A percentile compares a stretch with the other conserved stretches of the same genome.
Evolutionary conservation across 2,329 filamentous ascomycete species (phyloP).

Genomic region (Aspergillus costaricaensis): DNA sequence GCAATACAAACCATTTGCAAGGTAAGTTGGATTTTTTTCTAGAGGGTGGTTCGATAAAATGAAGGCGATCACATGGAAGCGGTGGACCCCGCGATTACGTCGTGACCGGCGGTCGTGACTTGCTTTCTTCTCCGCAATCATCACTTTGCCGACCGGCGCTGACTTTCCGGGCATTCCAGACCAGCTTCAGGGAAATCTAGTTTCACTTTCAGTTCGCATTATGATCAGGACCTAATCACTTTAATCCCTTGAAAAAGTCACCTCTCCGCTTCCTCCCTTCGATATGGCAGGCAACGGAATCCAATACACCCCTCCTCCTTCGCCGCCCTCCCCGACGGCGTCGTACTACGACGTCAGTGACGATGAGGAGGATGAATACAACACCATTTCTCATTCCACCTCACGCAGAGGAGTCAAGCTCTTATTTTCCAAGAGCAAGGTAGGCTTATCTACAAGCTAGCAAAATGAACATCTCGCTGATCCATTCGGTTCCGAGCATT

Average conservation of each 20-base stretch:
- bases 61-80: constrained; percentile 16
- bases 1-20: neutral
- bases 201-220: neutral
- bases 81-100: constrained; percentile 19
- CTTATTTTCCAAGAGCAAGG: constrained; percentile 95
- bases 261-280: constrained; percentile 5
- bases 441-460: constrained; percentile 40
- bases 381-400: constrained; percentile 81
- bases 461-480: constrained; percentile 2
- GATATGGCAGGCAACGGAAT: constrained; percentile 34
- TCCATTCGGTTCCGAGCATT: constrained; percentile 7
- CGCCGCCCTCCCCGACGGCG: constrained; percentile 70
- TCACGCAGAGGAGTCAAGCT: constrained; percentile 86
- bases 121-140: constrained; percentile 9
- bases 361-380: constrained; percentile 92
- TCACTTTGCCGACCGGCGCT: constrained; percentile 1
- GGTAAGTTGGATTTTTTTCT: neutral
- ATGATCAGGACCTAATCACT: neutral
- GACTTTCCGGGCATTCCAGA: neutral
- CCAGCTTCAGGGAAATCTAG: neutral
- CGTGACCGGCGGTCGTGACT: constrained; percentile 9
- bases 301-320: constrained; percentile 43
- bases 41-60: too few relatives aligned
- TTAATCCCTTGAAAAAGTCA: neutral
- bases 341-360: constrained; percentile 97